phyloP scores from a whole-genome alignment of 371 early-diverging fungal species.

The Fennellomyces sp. region DNA sequence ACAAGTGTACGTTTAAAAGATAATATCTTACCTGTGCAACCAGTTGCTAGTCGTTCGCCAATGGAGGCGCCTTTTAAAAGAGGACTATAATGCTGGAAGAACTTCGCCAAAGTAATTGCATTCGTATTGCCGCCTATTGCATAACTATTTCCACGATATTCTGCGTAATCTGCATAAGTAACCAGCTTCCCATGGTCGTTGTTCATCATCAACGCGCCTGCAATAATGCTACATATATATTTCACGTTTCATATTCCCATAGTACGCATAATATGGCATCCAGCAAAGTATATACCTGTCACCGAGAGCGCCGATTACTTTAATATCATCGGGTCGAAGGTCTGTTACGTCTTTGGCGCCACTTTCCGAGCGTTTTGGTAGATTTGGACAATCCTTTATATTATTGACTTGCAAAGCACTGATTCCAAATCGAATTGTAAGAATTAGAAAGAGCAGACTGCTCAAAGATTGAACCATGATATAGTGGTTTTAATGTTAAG shows the following conservation, averaged over 20 bases:
- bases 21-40: neutral
- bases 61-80: constrained; percentile 35
- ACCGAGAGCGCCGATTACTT: constrained; percentile 25
- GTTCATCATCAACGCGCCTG: constrained; percentile 34
- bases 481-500: too few relatives aligned
- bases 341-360: constrained; percentile 17
- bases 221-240: constrained; percentile 26
- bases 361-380: constrained; percentile 11
- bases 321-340: constrained; percentile 32
- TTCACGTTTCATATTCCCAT: neutral
- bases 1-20: too few relatives aligned
- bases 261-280: neutral
- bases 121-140: constrained; percentile 41
- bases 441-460: too few relatives aligned
- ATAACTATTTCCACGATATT: constrained; percentile 47
- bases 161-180: constrained; percentile 19
- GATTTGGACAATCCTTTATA: constrained; percentile 18
- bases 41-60: constrained; percentile 13
- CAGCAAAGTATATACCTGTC: too few relatives aligned
- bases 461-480: too few relatives aligned
- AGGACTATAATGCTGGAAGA: constrained; percentile 39
- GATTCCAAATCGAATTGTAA: too few relatives aligned
- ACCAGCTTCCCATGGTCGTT: constrained; percentile 15
- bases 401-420: neutral
- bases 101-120: constrained; percentile 43